These are phyloP conservation scores for Trametes cingulata DNA, from an alignment of 768 basidiomycete species.

Conservation along the genomic window DNA sequence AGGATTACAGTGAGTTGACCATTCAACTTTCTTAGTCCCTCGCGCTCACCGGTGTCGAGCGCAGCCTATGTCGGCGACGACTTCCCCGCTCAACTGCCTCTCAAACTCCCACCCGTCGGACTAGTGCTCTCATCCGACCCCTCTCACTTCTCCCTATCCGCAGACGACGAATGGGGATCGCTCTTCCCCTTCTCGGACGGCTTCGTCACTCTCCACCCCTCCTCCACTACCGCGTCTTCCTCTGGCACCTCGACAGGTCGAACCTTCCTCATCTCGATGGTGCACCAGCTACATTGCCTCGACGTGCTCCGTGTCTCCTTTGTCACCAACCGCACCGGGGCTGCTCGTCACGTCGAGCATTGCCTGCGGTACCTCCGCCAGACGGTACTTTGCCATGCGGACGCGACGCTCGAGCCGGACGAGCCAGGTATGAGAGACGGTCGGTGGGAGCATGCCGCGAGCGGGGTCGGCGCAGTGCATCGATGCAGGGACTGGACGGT, in stretches of 20 bases:
- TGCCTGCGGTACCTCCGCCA: constrained; percentile 32
- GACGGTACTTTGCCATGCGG: constrained; percentile 30
- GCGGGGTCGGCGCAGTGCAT: constrained; percentile 19
- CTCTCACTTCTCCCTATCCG: constrained; percentile 33
- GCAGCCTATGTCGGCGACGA: constrained; percentile 34
- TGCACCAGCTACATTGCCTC: constrained; percentile 33
- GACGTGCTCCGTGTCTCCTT: constrained; percentile 29
- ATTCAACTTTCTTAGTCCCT: not conserved
- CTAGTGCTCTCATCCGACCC: constrained; percentile 30
- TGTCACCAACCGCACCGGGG: constrained; percentile 9
- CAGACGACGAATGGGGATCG: constrained; percentile 39
- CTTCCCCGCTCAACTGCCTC: constrained; percentile 33
- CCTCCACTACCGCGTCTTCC: constrained; percentile 10
- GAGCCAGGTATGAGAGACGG: constrained; percentile 7
- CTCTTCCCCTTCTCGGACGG: constrained; percentile 24
- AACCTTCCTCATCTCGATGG: constrained; percentile 27
- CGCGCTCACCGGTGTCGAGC: no score
- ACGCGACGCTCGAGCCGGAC: constrained; percentile 30
- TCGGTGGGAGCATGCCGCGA: constrained; percentile 10
- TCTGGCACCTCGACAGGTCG: constrained; percentile 4
- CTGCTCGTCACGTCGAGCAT: constrained; percentile 26
- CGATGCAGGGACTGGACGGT: constrained; percentile 25
- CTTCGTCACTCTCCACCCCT: constrained; percentile 14
- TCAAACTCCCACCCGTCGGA: constrained; percentile 32
- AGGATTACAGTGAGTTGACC: not conserved